phyloP scores from a whole-genome alignment of 129 eudicot species.

The Lonicera japonica region DNA sequence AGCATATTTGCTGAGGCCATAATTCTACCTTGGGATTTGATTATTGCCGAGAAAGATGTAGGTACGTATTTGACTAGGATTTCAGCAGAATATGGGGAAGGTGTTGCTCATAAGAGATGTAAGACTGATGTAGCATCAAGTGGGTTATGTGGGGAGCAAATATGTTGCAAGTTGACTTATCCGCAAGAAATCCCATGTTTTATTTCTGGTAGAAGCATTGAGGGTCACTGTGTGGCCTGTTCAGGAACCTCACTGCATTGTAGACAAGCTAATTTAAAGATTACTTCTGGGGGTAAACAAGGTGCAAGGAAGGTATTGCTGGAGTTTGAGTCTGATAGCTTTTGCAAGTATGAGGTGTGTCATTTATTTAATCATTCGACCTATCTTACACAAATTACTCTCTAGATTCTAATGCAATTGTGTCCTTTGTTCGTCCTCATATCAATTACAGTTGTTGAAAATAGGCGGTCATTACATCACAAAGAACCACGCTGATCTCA shows the following conservation, averaged over 20 bases:
- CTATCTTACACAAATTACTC: not conserved
- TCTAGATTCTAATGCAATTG: not conserved
- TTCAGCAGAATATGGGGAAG: conserved; percentile 8
- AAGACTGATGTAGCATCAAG: conserved; percentile 22
- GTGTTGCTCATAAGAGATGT: conserved; percentile 32
- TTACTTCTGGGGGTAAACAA: conserved; percentile 24
- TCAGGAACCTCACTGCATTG: conserved; percentile 16
- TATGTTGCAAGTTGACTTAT: conserved; percentile 17
- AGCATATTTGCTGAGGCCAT: conserved; percentile 57
- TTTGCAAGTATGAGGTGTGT: conserved; percentile 56
- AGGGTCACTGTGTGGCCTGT: conserved; percentile 18
- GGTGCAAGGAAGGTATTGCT: conserved; percentile 39
- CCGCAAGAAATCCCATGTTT: conserved; percentile 41
- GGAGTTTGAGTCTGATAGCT: conserved; percentile 61
- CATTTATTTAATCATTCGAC: conserved; percentile 11
- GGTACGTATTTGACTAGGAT: not conserved
- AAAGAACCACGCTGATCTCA: conserved; percentile 31
- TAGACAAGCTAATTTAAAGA: conserved; percentile 18
- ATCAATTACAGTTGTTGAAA: conserved; percentile 46
- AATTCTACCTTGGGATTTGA: conserved; percentile 68
- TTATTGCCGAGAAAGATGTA: conserved; percentile 25
- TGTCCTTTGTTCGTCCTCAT: conserved; percentile 3
- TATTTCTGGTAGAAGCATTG: conserved; percentile 15
- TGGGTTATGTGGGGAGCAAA: conserved; percentile 4
- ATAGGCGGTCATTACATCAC: conserved; percentile 54